Base-by-base conservation (phyloP, 148 eudicot species). In the Rhododendron henanense region DNA sequence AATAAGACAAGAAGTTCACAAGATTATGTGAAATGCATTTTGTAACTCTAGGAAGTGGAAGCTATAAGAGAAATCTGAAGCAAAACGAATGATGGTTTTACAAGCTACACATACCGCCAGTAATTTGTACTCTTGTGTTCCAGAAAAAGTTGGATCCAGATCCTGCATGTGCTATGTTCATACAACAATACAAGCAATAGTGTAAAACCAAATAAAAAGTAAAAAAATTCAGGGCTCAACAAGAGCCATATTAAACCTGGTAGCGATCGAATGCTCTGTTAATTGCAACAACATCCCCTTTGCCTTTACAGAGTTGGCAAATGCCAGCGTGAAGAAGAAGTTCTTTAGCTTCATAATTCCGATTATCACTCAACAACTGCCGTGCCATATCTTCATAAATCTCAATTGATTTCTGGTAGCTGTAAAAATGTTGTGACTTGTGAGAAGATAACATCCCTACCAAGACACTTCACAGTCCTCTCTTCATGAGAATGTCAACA, bases 321-420 rank as follows among this genome's bases (percentile, higher is more conserved):
- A 95, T 87, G 51, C 96, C 97, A 84, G 98, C 98, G 86, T 91
- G 90, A 8, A 95, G 94, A 78, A 95, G 97, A 87, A 92, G 93
- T 5, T 93, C 93, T 90, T 90, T 88, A 63, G 87, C 95, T 89
- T 93, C 96, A 87, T 92, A 95, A 86, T 89, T 94, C 84, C 90
- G 25, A 81, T 91, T 90, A 79, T 90, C 91, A 55, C 86, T 92
- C 53, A 92, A 84, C 6, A 93, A 94, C 50, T 93, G 90, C 21
- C 87, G 86, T 3, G 96, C 95, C 81, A 93, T 89, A 69, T 92
- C 93, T 90, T 94, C 98, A 85, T 90, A 93, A 50, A 93, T 90
- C 83, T 89, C 94, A 25, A 90, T 90, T 23, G 97, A 94, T 84
- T 91, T 93, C 25, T 83, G 87, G 75, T 95, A 95, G 83, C 97